Evolutionary conservation across 176 grass and related monocot species (phyloP), one percentile per base, ranked within the genome.

Genomic region (Alopecurus myosuroides): DNA sequence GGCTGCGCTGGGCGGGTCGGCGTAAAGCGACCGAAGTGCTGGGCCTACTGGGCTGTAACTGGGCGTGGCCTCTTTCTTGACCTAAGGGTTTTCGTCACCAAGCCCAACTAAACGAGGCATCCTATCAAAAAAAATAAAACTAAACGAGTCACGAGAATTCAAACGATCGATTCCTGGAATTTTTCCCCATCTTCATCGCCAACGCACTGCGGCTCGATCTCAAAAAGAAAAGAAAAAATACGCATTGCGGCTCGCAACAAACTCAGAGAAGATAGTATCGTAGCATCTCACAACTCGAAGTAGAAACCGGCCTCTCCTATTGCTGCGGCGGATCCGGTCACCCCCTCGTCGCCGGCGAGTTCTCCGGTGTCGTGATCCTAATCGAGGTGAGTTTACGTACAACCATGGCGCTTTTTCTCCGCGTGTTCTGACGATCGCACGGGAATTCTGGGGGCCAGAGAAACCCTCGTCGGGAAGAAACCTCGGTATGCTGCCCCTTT

Each of bases 111-210:
- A 28, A 64, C 14, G 28, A 64, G 28, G 14, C 29, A 55, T n/a
- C n/a, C n/a, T n/a, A n/a, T n/a, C n/a, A n/a, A n/a, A n/a, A n/a
- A n/a, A n/a, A n/a, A n/a, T n/a, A n/a, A n/a, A 45, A 18, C 23
- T 31, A 33, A 28, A 64, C 14, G 28, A 64, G 28, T 6, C 29
- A 29, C 37, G 23, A 45, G 52, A 23, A 63, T 62, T 52, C 41
- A 78, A 84, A 88, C 33, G 41, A 61, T 29, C 67, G n/a, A n/a
- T 42, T 4, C 55, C 70, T 25, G 56, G 67, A 86, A 28, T 30
- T 29, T 60, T 48, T 18, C 30, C 55, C 70, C 40, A 50, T 30
- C 81, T n/a, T 42, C 81, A 15, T 22, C 70, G 29, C 49, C 82
- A 44, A 42, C 31, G 15, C 20, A 72, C 28, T 45, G n/a, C 55